Evolutionary conservation across 2,329 filamentous ascomycete species (phyloP).

Genomic region (Arthrobotrys sphaeroides): DNA sequence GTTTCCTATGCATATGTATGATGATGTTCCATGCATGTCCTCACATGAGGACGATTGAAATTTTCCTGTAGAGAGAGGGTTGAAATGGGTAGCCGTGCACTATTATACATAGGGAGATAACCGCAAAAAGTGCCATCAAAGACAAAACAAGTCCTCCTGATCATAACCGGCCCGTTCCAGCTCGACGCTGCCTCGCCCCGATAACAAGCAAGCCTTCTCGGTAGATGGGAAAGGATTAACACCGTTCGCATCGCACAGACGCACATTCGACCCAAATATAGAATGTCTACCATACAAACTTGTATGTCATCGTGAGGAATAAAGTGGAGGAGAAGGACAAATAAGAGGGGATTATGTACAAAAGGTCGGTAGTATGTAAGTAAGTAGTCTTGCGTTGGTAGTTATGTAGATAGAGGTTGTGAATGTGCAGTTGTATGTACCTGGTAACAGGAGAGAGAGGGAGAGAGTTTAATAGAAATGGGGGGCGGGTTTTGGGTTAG

Average conservation of each 20-base stretch:
- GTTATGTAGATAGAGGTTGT: constrained; percentile 35
- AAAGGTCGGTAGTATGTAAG: no score
- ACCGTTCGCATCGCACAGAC: constrained; percentile 15
- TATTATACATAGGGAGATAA: constrained; percentile 50
- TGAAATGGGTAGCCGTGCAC: constrained; percentile 48
- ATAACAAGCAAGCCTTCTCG: constrained; percentile 26
- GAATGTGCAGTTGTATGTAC: constrained; percentile 27
- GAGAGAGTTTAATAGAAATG: constrained; percentile 1
- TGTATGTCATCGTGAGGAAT: constrained; percentile 28
- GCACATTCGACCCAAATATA: constrained; percentile 25
- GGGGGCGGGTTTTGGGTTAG: constrained; percentile 43
- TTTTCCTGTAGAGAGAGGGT: constrained; percentile 8
- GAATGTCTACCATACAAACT: constrained; percentile 44
- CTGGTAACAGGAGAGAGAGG: constrained; percentile 61
- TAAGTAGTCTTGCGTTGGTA: no score
- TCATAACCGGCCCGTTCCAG: constrained; percentile 15
- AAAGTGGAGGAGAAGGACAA: constrained; percentile 6
- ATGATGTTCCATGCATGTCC: background rate
- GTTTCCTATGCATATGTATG: constrained; percentile 14
- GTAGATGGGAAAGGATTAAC: constrained; percentile 18
- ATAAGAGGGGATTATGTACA: constrained; percentile 41
- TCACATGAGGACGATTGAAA: background rate
- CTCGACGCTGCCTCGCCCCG: constrained; percentile 8
- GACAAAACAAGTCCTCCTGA: constrained; percentile 11
- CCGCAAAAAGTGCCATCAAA: constrained; percentile 20